Base-by-base conservation (phyloP, 768 basidiomycete species). In the Erythrobasidium yunnanense region DNA sequence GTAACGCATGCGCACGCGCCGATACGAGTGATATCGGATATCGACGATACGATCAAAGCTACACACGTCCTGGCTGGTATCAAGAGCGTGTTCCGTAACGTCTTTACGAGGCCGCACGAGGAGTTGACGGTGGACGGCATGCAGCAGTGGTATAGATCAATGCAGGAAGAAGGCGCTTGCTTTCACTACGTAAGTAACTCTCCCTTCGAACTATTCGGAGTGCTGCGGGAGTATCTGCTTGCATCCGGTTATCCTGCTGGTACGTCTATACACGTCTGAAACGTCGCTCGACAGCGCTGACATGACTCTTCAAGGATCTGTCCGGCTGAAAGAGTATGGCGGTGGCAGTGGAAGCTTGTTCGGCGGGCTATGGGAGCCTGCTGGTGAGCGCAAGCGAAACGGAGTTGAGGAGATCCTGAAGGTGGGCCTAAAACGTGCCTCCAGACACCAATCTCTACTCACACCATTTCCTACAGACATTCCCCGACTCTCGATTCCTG, bases 21-120 rank as follows among this genome's bases (percentile, higher is more conserved):
- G 18, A 56, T 56, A 20, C 25, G 88, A 18, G 82, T 93, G 60
- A 85, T 96, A 15, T 92, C 90, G 6, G 92, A 96, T 71, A 86
- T 96, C 46, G 92, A 96, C 73, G 92, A 96, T 76, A 96, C 92
- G 0, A 81, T 95, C 65, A 92, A 92, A 73, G 73, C 81, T 25
- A 85, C 90, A 0, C 84, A 85, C 50, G 81, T 99, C n/a, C 72
- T 86, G 4, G 79, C 80, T 1, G 93, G 93, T 0, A 85, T 89
- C 0, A 81, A 90, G 45, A 80, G 84, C 0, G 85, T 88, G 2
- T 95, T 96, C 75, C 81, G 85, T 63, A 93, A 91, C 73, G 90
- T 93, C 0, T 97, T 99, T 68, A 90, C 90, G 17, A 86, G 86
- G 71, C 87, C 89, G 58, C 74, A 89, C 30, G 79, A 81, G 58